These are phyloP conservation scores for Sanghuangporus weigelae DNA, from an alignment of 1,284 basidiomycete species.

Conservation along the genomic window DNA sequence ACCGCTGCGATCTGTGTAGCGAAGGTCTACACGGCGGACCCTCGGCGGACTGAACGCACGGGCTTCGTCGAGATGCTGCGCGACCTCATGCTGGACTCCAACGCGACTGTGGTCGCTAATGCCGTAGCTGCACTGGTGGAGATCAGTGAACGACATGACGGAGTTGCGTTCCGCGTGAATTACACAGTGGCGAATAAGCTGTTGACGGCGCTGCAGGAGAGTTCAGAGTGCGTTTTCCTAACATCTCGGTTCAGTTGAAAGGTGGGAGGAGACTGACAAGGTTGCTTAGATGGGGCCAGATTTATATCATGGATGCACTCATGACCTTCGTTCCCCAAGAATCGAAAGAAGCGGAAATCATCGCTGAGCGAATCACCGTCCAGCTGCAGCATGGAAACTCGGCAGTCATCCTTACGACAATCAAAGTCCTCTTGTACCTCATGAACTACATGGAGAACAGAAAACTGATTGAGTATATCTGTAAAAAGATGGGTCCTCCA, in stretches of 20 bases:
- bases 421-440: constrained; percentile 93
- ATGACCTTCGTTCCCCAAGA: constrained; percentile 90
- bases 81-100: constrained; percentile 86
- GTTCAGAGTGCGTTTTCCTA: constrained; percentile 71
- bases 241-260: constrained; percentile 2
- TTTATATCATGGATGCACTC: constrained; percentile 95
- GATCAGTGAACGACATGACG: constrained; percentile 86
- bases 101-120: constrained; percentile 92
- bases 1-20: constrained; percentile 93
- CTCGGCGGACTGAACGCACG: constrained; percentile 76
- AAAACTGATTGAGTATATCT: constrained; percentile 81
- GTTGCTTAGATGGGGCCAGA: constrained; percentile 87
- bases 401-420: constrained; percentile 90
- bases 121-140: constrained; percentile 93
- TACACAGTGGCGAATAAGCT: constrained; percentile 80
- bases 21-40: constrained; percentile 85
- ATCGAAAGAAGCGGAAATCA: constrained; percentile 85
- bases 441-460: constrained; percentile 99
- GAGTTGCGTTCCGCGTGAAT: constrained; percentile 85
- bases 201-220: constrained; percentile 79
- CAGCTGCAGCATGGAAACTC: constrained; percentile 92
- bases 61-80: constrained; percentile 84
- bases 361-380: constrained; percentile 90
- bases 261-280: background rate
- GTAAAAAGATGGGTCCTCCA: constrained; percentile 96